Percentiles rank a stretch among this genome's conserved stretches.
Conservation (phyloP, 1,139 yeast species). For the Protomyces lactucae-debilis region DNA sequence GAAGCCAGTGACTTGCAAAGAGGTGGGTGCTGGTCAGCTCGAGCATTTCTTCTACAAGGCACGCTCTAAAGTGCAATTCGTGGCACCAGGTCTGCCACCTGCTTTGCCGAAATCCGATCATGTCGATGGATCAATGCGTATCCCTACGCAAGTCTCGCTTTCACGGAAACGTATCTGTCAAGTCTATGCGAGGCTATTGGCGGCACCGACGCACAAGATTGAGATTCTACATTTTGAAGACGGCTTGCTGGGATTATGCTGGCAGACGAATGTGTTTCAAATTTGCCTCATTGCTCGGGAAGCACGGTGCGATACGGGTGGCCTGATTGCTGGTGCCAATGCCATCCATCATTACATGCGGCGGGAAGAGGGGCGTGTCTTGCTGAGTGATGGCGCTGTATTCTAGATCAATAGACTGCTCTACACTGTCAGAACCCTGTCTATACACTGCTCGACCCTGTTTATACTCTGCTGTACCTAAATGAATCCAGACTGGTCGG, state of each 20-base stretch:
- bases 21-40: constrained; percentile 55
- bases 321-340: constrained; percentile 23
- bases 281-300: constrained; percentile 18
- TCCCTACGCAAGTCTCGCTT: neutral
- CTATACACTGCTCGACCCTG: too few relatives aligned
- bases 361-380: constrained; percentile 27
- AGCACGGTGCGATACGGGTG: neutral
- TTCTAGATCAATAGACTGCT: constrained; percentile 1
- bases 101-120: neutral
- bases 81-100: constrained; percentile 44
- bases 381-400: constrained; percentile 25
- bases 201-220: neutral
- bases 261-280: constrained; percentile 28
- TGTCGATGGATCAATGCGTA: neutral
- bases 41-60: constrained; percentile 79
- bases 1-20: constrained; percentile 44
- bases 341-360: constrained; percentile 22
- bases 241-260: constrained; percentile 5
- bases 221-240: constrained; percentile 4
- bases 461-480: too few relatives aligned
- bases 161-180: neutral
- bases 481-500: neutral
- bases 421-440: too few relatives aligned
- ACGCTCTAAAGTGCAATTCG: constrained; percentile 56
- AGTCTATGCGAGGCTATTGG: neutral